phyloP scores from a whole-genome alignment of 1,284 basidiomycete species.

The Exobasidium cylindrosporum region DNA sequence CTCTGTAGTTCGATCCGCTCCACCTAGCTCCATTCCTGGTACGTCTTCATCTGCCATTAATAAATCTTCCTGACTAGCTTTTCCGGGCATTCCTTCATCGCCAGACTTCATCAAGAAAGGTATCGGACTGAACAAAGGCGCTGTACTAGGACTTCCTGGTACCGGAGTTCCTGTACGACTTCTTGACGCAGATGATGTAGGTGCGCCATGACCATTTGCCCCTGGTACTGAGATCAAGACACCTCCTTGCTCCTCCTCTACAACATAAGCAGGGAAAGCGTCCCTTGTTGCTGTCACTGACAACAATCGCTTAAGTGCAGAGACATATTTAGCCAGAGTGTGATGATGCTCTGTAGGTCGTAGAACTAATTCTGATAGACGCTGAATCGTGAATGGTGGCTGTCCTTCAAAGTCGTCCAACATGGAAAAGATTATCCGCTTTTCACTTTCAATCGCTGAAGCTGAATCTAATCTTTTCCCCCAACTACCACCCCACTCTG shows the following conservation, averaged over 20 bases:
- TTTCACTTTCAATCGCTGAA: constrained; percentile 3
- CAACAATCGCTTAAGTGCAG: constrained; percentile 25
- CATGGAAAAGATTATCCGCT: constrained; percentile 18
- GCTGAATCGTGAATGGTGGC: constrained; percentile 43
- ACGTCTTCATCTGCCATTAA: constrained; percentile 4
- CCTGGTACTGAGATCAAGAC: not conserved
- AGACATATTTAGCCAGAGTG: constrained; percentile 22
- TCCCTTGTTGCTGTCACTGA: constrained; percentile 29
- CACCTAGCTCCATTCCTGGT: constrained; percentile 11
- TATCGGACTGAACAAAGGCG: constrained; percentile 4
- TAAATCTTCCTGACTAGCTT: not conserved
- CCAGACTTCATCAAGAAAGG: constrained; percentile 9
- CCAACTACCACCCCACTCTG: constrained; percentile 10
- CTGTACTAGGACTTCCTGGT: constrained; percentile 1
- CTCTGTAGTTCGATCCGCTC: constrained; percentile 13
- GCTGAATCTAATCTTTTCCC: constrained; percentile 4
- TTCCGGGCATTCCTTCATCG: constrained; percentile 9
- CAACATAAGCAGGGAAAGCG: constrained; percentile 6
- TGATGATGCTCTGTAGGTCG: constrained; percentile 23
- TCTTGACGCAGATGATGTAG: not conserved
- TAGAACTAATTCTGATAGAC: constrained; percentile 29
- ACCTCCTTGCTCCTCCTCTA: not conserved
- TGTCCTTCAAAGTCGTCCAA: constrained; percentile 37
- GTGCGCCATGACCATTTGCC: not conserved
- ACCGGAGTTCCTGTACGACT: not conserved